Percentiles rank a stretch among this genome's conserved stretches.
These are phyloP conservation scores for Saccharata proteae DNA, from an alignment of 2,329 filamentous ascomycete genomes.

Conservation along the genomic window DNA sequence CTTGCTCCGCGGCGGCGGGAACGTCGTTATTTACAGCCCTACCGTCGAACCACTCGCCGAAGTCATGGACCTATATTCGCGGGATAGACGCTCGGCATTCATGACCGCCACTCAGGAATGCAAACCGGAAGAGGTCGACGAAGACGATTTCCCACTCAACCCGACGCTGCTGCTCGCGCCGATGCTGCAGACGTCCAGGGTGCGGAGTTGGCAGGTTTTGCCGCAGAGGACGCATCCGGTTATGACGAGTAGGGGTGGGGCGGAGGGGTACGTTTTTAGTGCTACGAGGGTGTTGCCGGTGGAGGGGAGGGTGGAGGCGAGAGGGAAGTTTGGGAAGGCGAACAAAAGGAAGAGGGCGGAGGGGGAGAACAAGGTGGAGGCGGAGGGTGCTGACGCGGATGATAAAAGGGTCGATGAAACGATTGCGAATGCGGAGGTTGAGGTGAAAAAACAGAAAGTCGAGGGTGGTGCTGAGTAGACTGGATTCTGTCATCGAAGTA, in stretches of 20 bases:
- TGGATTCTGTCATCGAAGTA: no score
- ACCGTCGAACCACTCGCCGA: slow-evolving; percentile 66
- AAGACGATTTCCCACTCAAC: slow-evolving; percentile 73
- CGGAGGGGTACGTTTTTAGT: slow-evolving; percentile 84
- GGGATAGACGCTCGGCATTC: slow-evolving; percentile 67
- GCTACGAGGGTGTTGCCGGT: slow-evolving; percentile 70
- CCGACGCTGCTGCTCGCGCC: slow-evolving; percentile 72
- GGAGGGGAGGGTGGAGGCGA: slow-evolving; percentile 67
- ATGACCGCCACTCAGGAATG: slow-evolving; percentile 31
- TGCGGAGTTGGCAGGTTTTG: slow-evolving; percentile 77
- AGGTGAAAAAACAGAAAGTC: slow-evolving; percentile 34
- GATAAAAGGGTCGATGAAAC: slow-evolving; percentile 13
- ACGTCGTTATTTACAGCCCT: slow-evolving; percentile 75
- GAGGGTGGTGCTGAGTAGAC: slow-evolving; percentile 31
- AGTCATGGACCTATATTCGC: slow-evolving; percentile 74
- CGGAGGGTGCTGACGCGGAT: slow-evolving; percentile 12
- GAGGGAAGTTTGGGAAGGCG: slow-evolving; percentile 62
- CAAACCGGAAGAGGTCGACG: slow-evolving; percentile 11
- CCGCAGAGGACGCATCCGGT: slow-evolving; percentile 85
- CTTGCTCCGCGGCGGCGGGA: slow-evolving; percentile 68
- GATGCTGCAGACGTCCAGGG: slow-evolving; percentile 66
- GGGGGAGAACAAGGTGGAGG: slow-evolving; percentile 1
- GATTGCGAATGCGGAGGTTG: slow-evolving; percentile 17
- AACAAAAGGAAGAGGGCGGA: slow-evolving; percentile 46
- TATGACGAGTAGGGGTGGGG: slow-evolving; percentile 80